Base-by-base conservation (phyloP, 1,284 basidiomycete genomes). In the Naganishia albida region DNA sequence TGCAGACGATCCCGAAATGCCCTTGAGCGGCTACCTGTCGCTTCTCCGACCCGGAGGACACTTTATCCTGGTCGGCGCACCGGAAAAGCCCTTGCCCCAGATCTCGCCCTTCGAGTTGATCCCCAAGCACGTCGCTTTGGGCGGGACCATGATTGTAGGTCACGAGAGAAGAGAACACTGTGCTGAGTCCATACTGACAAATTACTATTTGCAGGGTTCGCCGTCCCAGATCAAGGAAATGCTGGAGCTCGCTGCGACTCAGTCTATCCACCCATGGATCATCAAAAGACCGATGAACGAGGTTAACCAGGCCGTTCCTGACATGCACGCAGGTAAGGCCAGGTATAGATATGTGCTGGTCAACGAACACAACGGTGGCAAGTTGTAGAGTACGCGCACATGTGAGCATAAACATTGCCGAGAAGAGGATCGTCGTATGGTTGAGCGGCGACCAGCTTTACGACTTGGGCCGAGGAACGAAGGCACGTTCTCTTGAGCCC, bases 271-370 rank as follows among this genome's bases (percentile, higher is more conserved):
- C 25, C 71, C 73, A 1, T 73, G 72, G 73, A 69, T 73, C 53
- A 50, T 68, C 48, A 74, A 74, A 67, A 63, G 63, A 23, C 71
- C 74, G 56, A 74, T 82, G 73, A 77, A 78, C 67, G 77, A 81
- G 62, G 78, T 77, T 71, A 78, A 79, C 69, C 70, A 78, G 71
- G 80, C 78, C 16, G 74, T 82, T 43, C 69, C 44, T 7, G 76
- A 79, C 63, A 63, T 63, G 62, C 53, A 67, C 42, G 51, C 50
- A 2, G 49, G 55, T 3, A 57, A 63, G 34, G 60, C 62, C 18
- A 38, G 75, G 39, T 82, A 80, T 78, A 74, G 81, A 59, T 80
- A 78, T 68, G 79, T 80, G 39, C 74, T 82, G 39, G 76, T 71
- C 56, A 73, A 73, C 66, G 67, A 70, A 53, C 67, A 72, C 66